Conservation (phyloP, 2,329 filamentous ascomycete genomes). For the Colletotrichum plurivorum region DNA sequence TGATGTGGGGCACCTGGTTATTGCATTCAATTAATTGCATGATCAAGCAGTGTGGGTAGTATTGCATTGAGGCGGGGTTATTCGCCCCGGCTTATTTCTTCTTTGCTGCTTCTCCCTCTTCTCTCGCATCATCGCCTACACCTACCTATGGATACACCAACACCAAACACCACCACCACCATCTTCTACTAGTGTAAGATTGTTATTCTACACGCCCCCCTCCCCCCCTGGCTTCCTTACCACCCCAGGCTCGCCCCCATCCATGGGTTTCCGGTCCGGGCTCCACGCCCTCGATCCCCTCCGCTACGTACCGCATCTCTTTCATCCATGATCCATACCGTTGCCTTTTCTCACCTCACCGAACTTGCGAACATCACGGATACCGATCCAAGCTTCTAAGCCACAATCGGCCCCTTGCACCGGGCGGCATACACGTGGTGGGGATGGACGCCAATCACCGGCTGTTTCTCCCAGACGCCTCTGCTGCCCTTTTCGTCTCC, state of each 20-base stretch:
- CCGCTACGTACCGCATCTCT: neutral
- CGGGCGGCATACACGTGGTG: slow-evolving; percentile 30
- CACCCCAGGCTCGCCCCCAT: neutral
- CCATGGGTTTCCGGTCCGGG: slow-evolving; percentile 35
- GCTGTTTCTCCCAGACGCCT: slow-evolving; percentile 12
- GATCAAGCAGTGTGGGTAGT: neutral
- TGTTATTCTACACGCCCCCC: neutral
- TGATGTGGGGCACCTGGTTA: neutral
- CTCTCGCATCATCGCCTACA: neutral
- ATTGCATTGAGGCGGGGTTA: slow-evolving; percentile 26
- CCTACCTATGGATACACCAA: too few species aligned
- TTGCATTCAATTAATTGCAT: slow-evolving; percentile 26
- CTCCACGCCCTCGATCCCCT: slow-evolving; percentile 25
- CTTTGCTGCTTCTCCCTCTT: slow-evolving; percentile 4
- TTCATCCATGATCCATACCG: too few species aligned
- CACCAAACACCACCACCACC: too few species aligned
- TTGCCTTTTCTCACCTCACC: too few species aligned
- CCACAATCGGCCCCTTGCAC: slow-evolving; percentile 29
- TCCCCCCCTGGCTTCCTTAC: neutral
- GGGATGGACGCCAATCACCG: slow-evolving; percentile 16
- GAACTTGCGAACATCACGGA: neutral
- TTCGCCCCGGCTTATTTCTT: slow-evolving; percentile 4
- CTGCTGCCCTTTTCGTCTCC: slow-evolving; percentile 17
- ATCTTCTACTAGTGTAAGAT: neutral
- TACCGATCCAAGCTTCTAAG: slow-evolving; percentile 24